A percentile compares a stretch with the other conserved stretches of the same genome.
Conservation (phyloP, 495 filamentous ascomycete species). For the Thermothielavioides terrestris region DNA sequence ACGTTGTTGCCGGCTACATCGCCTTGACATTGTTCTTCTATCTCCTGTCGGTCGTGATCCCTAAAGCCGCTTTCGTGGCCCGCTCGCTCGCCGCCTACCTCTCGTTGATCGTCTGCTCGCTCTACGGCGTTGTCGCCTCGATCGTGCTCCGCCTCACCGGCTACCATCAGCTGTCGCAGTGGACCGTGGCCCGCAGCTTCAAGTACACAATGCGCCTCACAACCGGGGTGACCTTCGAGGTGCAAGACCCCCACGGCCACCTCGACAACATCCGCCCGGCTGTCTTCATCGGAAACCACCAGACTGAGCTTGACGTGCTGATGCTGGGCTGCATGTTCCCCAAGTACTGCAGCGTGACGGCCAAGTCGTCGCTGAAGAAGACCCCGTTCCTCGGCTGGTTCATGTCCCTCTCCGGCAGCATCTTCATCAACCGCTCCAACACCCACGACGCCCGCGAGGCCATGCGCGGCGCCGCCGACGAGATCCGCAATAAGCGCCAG, state of each 20-base stretch:
- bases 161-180: constrained; percentile 70
- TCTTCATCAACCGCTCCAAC: constrained; percentile 91
- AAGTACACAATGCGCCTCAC: constrained; percentile 67
- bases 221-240: constrained; percentile 71
- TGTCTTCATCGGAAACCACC: constrained; percentile 89
- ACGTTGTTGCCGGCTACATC: constrained; percentile 50
- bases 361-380: constrained; percentile 74
- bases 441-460: constrained; percentile 70
- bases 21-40: constrained; percentile 51
- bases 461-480: constrained; percentile 70
- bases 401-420: constrained; percentile 79
- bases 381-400: constrained; percentile 94
- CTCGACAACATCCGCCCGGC: constrained; percentile 64
- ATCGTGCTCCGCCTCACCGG: constrained; percentile 63
- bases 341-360: constrained; percentile 83
- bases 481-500: constrained; percentile 69
- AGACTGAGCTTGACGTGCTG: constrained; percentile 88
- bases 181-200: constrained; percentile 72
- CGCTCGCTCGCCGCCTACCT: constrained; percentile 65
- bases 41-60: constrained; percentile 45
- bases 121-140: constrained; percentile 70
- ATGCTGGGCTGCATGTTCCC: constrained; percentile 85
- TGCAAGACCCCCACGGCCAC: constrained; percentile 57
- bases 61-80: constrained; percentile 57
- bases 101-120: constrained; percentile 54